Base-by-base conservation (phyloP, 495 filamentous ascomycete species). In the Cercophora samala region DNA sequence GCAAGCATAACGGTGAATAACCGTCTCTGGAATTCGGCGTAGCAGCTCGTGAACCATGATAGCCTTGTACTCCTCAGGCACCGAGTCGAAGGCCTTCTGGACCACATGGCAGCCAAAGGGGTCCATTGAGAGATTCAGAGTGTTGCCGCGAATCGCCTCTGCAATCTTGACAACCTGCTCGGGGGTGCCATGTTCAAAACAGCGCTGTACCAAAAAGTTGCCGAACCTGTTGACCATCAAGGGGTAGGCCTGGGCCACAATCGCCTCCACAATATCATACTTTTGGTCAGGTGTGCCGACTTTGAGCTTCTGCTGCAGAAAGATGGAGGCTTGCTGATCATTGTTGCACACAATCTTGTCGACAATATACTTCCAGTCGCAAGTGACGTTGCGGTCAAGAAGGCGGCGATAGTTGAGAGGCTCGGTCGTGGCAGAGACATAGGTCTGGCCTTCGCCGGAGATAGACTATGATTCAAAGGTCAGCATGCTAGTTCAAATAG, bases 261-360 rank as follows among this genome's bases (percentile, higher is more conserved):
- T 99, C 21, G 93, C 91, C 72, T 98, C 91, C 58, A 99, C 91
- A 63, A 99, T 97, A 63, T 97, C 93, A 72, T 90, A 96, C 75
- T 97, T 98, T 78, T 98, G 96, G 74, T 98, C 94, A 0, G 88
- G 84, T 13, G 95, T 97, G 63, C 92, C 93, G 64, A 97, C 91
- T 80, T 99, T 99, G 66, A 99, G 91, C 82, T 99, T 99, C 78
- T 99, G 96, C 76, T 99, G 95, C 25, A 99, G 80, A 78, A 99
- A 98, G 69, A 99, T 98, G 1, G 96, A 98, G 18, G 95, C 96
- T 78, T 99, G 95, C 75, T 99, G 95, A 72, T 99, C 95, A 75
- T 98, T 98, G 79, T 92, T 97, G 88, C 93, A 96, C 62, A 98
- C 93, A 74, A 99, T 99, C 82, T 98, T 99, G 79, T 98, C 96